These are phyloP conservation scores for Incumbomyces delicatus DNA, from an alignment of 2,329 filamentous ascomycete genomes.

Conservation along the genomic window DNA sequence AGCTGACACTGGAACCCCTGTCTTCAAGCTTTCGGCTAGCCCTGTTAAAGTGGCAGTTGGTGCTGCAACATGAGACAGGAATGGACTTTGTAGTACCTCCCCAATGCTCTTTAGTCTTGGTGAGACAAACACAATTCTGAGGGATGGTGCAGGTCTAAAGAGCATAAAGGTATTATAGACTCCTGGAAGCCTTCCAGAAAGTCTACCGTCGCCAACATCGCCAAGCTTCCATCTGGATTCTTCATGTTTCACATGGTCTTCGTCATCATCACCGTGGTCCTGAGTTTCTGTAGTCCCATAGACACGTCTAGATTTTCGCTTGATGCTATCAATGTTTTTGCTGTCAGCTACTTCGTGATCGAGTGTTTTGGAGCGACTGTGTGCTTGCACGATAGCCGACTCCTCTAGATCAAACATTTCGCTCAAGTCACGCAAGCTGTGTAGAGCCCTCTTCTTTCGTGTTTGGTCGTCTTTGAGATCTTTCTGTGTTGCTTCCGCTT, in stretches of 20 bases:
- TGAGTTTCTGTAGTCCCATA: slow-evolving; percentile 12
- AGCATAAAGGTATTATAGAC: slow-evolving; percentile 26
- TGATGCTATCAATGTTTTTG: slow-evolving; percentile 9
- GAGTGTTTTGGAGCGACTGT: slow-evolving; percentile 16
- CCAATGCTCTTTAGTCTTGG: slow-evolving; percentile 22
- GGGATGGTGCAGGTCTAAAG: slow-evolving; percentile 22
- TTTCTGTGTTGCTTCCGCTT: not conserved
- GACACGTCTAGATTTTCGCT: slow-evolving; percentile 9
- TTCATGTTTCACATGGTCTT: slow-evolving; percentile 5
- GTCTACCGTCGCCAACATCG: slow-evolving; percentile 15
- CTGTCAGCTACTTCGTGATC: slow-evolving; percentile 19
- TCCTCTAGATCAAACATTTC: slow-evolving; percentile 25
- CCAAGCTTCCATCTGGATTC: slow-evolving; percentile 12
- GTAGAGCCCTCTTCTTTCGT: slow-evolving; percentile 15
- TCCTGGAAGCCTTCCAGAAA: slow-evolving; percentile 23
- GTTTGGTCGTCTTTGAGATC: slow-evolving; percentile 1
- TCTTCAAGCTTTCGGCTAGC: slow-evolving; percentile 29
- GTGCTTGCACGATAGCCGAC: slow-evolving; percentile 18
- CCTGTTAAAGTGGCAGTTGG: slow-evolving; percentile 28
- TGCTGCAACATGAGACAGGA: slow-evolving; percentile 36
- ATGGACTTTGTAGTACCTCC: slow-evolving; percentile 29
- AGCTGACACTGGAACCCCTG: slow-evolving; percentile 33
- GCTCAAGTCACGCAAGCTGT: slow-evolving; percentile 21
- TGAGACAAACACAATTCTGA: slow-evolving; percentile 27
- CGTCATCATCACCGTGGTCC: slow-evolving; percentile 6